phyloP scores from a whole-genome alignment of 2,329 filamentous ascomycete species.

The Diplocarpon mali region DNA sequence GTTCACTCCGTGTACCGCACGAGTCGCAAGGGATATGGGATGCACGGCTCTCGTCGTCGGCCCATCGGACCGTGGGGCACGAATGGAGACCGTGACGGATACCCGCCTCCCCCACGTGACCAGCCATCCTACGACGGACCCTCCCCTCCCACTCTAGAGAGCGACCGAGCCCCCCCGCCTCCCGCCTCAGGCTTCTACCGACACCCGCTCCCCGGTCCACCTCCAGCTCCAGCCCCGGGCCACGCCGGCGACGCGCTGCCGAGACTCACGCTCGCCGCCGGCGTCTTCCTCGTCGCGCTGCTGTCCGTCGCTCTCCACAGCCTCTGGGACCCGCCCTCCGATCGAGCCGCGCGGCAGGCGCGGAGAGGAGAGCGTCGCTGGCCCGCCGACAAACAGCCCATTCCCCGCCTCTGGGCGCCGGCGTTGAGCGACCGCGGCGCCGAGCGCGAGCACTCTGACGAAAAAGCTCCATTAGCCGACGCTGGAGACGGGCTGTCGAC shows the following conservation, averaged over 20 bases:
- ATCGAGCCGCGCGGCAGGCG: slow-evolving; percentile 10
- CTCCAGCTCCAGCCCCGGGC: background rate
- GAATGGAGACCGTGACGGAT: slow-evolving; percentile 1
- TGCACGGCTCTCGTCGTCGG: slow-evolving; percentile 1
- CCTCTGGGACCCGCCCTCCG: slow-evolving; percentile 10
- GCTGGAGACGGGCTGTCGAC: slow-evolving; percentile 17
- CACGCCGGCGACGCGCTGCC: slow-evolving; percentile 7
- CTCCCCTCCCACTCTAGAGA: background rate
- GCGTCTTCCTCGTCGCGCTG: slow-evolving; percentile 20
- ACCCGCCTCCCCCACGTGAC: slow-evolving; percentile 6
- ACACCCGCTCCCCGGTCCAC: background rate
- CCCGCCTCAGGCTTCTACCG: background rate
- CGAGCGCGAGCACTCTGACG: slow-evolving; percentile 17
- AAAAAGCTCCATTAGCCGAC: slow-evolving; percentile 15
- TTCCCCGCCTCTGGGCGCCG: slow-evolving; percentile 10
- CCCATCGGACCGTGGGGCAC: slow-evolving; percentile 4
- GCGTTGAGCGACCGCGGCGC: slow-evolving; percentile 5
- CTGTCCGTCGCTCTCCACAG: slow-evolving; percentile 17
- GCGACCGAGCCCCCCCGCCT: background rate
- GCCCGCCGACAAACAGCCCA: slow-evolving; percentile 13
- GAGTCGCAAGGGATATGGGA: slow-evolving; percentile 17
- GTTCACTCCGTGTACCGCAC: slow-evolving; percentile 27
- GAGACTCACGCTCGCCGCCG: slow-evolving; percentile 15
- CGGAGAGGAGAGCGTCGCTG: slow-evolving; percentile 14
- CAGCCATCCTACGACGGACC: background rate